Evolutionary conservation across 2,329 filamentous ascomycete species (phyloP).

Genomic region (Scedosporium dehoogii): DNA sequence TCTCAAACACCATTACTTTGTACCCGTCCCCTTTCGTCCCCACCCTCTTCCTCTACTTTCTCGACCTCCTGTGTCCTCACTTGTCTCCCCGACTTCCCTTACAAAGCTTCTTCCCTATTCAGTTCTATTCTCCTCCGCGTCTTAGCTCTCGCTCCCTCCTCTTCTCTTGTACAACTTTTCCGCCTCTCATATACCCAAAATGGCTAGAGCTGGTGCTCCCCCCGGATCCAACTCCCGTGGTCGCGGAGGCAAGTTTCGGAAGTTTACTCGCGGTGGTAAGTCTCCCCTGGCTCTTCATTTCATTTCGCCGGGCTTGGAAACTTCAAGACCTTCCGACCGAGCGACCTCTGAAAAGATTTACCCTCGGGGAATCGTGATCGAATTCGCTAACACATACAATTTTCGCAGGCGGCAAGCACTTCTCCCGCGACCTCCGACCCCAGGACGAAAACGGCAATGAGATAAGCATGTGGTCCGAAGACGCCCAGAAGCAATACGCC

Average conservation of each 20-base stretch:
- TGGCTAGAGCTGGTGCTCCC: background rate
- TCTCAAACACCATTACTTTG: background rate
- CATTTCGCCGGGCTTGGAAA: background rate
- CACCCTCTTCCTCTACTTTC: background rate
- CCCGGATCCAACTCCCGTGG: slow-evolving; percentile 45
- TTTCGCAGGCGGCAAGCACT: slow-evolving; percentile 76
- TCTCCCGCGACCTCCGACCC: slow-evolving; percentile 82
- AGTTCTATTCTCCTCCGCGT: background rate
- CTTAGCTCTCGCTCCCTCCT: background rate
- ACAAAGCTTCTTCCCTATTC: background rate
- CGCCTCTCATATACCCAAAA: background rate
- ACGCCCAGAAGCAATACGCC: slow-evolving; percentile 35
- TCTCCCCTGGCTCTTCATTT: slow-evolving; percentile 3
- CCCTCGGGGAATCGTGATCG: too few relatives aligned
- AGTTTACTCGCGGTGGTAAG: slow-evolving; percentile 83
- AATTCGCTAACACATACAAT: background rate
- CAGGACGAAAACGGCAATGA: slow-evolving; percentile 83
- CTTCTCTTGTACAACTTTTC: background rate
- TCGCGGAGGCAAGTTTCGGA: slow-evolving; percentile 88
- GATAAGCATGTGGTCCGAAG: slow-evolving; percentile 75
- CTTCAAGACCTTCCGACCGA: slow-evolving; percentile 12
- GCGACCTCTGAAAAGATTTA: slow-evolving; percentile 12
- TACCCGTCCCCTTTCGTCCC: background rate
- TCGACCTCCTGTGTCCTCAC: background rate
- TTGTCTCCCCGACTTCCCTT: background rate